Conservation (phyloP, 2,329 filamentous ascomycete genomes). For the Claviceps cyperi region DNA sequence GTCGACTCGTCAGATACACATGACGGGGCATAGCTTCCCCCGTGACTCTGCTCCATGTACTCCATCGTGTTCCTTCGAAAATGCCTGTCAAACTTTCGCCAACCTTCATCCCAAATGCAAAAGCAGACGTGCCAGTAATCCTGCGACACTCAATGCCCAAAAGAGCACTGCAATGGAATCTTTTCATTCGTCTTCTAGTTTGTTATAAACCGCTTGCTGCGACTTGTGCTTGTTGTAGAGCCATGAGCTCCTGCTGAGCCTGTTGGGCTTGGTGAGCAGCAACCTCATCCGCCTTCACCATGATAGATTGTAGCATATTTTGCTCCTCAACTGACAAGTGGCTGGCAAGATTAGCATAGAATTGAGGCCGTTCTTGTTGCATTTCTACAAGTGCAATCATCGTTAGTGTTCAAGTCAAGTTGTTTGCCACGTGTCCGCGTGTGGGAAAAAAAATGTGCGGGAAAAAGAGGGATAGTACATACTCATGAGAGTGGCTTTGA, state of each 20-base stretch:
- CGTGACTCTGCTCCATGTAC: not conserved
- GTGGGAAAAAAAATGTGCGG: not conserved
- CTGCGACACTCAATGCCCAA: not conserved
- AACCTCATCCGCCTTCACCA: constrained; percentile 44
- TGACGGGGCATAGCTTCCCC: not conserved
- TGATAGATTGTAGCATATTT: constrained; percentile 61
- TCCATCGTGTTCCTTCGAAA: constrained; percentile 1
- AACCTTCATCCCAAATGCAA: not conserved
- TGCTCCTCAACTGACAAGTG: constrained; percentile 72
- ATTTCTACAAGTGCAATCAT: constrained; percentile 41
- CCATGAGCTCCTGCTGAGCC: constrained; percentile 12
- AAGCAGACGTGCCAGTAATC: not conserved
- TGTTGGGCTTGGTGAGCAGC: constrained; percentile 15
- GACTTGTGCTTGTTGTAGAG: constrained; percentile 13
- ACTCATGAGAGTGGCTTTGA: constrained; percentile 73
- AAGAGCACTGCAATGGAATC: not conserved
- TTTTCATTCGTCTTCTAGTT: constrained; percentile 6
- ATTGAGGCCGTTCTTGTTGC: constrained; percentile 79
- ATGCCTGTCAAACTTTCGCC: constrained; percentile 2
- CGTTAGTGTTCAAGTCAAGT: not conserved
- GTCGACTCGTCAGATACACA: not conserved
- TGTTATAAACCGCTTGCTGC: not conserved
- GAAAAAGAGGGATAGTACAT: constrained; percentile 25
- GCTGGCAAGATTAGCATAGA: constrained; percentile 68
- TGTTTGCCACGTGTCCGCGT: not conserved